phyloP scores from a whole-genome alignment of 73 alveolate species.

The Paramecium primaurelia region DNA sequence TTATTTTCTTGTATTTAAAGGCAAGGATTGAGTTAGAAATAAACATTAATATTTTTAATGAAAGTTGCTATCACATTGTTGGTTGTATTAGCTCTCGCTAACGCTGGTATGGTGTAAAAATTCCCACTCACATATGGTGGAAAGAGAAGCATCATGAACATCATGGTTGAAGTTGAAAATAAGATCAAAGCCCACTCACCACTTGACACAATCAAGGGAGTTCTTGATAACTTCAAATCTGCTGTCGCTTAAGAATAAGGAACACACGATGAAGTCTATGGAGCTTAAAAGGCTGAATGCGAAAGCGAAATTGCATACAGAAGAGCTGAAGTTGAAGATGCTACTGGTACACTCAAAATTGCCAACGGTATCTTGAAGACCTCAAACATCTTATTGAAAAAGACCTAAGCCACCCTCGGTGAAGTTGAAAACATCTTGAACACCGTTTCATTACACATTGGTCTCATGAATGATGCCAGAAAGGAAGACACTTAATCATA shows the following conservation, averaged over 20 bases:
- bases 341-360: background rate
- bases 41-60: background rate
- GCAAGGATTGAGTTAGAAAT: background rate
- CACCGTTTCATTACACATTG: constrained; percentile 7
- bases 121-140: constrained; percentile 30
- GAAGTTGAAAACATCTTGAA: constrained; percentile 13
- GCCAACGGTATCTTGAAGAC: constrained; percentile 56
- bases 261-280: constrained; percentile 43
- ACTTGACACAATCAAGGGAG: constrained; percentile 51
- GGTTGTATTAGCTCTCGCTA: constrained; percentile 40
- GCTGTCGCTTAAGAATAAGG: constrained; percentile 44
- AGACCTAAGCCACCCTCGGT: constrained; percentile 51
- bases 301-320: constrained; percentile 42
- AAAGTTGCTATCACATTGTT: constrained; percentile 3
- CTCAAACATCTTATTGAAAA: constrained; percentile 1
- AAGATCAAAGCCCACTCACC: constrained; percentile 18
- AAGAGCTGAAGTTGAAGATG: constrained; percentile 45
- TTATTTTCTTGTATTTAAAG: background rate
- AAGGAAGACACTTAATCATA: constrained; percentile 31
- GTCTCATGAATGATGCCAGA: constrained; percentile 41
- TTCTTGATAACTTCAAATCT: constrained; percentile 8
- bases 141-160: constrained; percentile 46
- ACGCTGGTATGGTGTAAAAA: constrained; percentile 35
- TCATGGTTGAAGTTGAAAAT: constrained; percentile 50
- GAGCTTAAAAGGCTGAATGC: constrained; percentile 33